A percentile compares a stretch with the other conserved stretches of the same genome.
These are phyloP conservation scores for Catharanthus roseus DNA, from an alignment of 257 asterid species.

Conservation along the genomic window DNA sequence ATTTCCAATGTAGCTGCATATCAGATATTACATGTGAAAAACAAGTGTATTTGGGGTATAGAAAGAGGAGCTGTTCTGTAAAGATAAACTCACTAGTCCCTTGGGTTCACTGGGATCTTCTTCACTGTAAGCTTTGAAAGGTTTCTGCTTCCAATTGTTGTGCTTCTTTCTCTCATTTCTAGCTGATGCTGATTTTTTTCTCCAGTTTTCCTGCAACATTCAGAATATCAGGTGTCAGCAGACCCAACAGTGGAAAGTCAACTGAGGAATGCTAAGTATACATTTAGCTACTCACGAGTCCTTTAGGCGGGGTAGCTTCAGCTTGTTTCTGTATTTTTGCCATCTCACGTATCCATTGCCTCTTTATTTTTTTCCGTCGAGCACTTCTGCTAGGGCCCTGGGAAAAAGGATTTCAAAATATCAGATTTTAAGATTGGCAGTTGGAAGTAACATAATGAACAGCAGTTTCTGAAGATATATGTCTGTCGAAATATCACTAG, in stretches of 20 bases:
- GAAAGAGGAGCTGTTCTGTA: neutral
- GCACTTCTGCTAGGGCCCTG: constrained; percentile 88
- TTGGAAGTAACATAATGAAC: neutral
- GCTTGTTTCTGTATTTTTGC: constrained; percentile 62
- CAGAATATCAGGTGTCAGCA: constrained; percentile 7
- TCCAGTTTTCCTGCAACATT: constrained; percentile 61
- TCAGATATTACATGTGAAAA: constrained; percentile 21
- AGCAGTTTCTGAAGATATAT: neutral
- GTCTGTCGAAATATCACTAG: neutral
- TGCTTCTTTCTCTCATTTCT: constrained; percentile 36
- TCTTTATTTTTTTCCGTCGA: constrained; percentile 52
- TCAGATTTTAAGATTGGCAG: constrained; percentile 1
- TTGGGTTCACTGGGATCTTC: constrained; percentile 48
- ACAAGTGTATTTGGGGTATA: constrained; percentile 9
- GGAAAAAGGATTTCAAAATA: constrained; percentile 2
- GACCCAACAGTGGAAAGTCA: neutral
- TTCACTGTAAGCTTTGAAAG: constrained; percentile 27
- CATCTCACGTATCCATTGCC: constrained; percentile 74
- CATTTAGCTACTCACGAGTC: constrained; percentile 47
- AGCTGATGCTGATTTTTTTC: constrained; percentile 38
- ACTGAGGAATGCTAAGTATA: neutral
- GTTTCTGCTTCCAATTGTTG: constrained; percentile 19
- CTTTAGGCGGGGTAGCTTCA: constrained; percentile 50
- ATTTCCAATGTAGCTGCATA: constrained; percentile 69
- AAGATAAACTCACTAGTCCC: constrained; percentile 55